Evolutionary conservation across 192 early-diverging fungal genomes (phyloP).

Genomic region (Gigaspora rosea): DNA sequence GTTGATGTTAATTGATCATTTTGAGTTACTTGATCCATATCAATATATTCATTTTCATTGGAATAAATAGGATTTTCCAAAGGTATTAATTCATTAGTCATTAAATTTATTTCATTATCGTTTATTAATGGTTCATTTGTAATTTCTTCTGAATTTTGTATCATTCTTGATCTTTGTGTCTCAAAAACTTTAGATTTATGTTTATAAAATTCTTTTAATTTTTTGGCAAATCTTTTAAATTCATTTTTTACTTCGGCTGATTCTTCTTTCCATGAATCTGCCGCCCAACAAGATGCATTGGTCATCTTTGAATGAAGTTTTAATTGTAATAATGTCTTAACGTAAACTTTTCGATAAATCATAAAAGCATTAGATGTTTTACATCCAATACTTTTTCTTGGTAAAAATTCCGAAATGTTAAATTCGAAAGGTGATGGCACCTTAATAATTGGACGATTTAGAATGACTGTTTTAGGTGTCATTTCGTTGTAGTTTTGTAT

Average conservation of each 20-base stretch:
- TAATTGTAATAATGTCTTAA: neutral
- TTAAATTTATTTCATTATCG: no score
- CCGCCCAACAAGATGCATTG: slow-evolving; percentile 2
- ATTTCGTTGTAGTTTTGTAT: no score
- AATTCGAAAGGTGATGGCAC: neutral
- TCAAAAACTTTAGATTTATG: neutral
- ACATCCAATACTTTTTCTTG: neutral
- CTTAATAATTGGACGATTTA: neutral
- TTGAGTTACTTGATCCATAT: no score
- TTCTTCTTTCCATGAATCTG: slow-evolving; percentile 15
- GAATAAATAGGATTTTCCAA: no score
- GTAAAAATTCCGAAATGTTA: neutral
- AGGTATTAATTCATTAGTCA: no score
- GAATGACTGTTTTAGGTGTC: no score
- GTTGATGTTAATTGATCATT: no score
- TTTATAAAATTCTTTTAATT: neutral
- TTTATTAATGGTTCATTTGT: no score
- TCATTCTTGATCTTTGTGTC: neutral
- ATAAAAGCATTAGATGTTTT: slow-evolving; percentile 28
- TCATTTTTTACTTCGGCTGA: neutral
- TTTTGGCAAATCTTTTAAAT: slow-evolving; percentile 2
- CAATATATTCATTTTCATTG: no score
- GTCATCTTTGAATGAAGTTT: slow-evolving; percentile 12
- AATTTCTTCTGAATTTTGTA: no score
- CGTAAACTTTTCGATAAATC: slow-evolving; percentile 22